Conservation (phyloP, 2,329 filamentous ascomycete genomes). For the Macrophomina tecta region DNA sequence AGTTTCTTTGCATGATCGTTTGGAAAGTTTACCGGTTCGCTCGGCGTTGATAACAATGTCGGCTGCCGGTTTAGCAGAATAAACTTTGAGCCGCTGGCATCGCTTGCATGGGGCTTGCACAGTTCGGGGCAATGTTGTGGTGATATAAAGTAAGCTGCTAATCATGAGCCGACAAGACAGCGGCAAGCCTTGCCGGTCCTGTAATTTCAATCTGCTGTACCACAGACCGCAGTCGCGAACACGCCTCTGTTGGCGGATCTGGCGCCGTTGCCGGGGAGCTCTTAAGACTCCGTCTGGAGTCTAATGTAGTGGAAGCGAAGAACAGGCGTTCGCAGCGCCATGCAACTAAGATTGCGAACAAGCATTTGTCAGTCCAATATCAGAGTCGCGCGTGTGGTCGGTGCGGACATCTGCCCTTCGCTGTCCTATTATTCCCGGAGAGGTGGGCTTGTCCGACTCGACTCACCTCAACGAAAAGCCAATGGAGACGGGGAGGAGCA, state of each 20-base stretch:
- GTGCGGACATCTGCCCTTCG: constrained; percentile 8
- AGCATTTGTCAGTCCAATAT: background rate
- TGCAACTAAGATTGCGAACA: background rate
- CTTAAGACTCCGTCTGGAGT: background rate
- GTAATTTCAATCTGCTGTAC: background rate
- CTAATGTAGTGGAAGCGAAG: background rate
- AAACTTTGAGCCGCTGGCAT: background rate
- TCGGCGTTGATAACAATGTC: background rate
- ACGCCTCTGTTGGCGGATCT: background rate
- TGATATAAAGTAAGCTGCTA: too few species aligned
- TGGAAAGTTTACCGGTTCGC: background rate
- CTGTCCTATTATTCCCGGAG: constrained; percentile 1
- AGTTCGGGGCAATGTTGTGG: background rate
- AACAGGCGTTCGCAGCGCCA: background rate
- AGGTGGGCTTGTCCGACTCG: constrained; percentile 5
- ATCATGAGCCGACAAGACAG: background rate
- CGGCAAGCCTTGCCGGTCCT: background rate
- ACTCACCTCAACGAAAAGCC: constrained; percentile 13
- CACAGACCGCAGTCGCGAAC: background rate
- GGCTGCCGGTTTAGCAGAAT: background rate
- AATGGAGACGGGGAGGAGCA: background rate
- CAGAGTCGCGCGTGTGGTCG: background rate
- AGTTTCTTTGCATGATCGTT: background rate
- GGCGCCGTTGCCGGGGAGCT: background rate
- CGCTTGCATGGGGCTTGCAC: background rate